Evolutionary conservation across 139 green algal species (phyloP).

Genomic region (Asterochloris erici): DNA sequence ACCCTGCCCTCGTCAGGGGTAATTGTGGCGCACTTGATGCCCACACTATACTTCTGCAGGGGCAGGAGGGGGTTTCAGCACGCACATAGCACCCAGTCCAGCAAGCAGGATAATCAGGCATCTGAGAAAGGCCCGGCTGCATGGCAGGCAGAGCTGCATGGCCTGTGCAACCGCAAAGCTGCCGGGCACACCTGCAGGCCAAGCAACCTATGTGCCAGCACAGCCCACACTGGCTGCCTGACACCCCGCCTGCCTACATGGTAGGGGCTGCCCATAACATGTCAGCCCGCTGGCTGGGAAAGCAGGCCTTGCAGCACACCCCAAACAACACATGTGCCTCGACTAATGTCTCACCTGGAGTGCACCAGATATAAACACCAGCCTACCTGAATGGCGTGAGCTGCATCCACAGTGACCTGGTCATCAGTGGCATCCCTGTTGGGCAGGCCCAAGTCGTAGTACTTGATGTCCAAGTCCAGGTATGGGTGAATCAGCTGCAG

Average conservation of each 20-base stretch:
- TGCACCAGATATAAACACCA: neutral
- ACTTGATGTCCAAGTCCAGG: constrained; percentile 90
- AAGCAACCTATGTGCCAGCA: too few relatives aligned
- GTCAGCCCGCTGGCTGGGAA: too few relatives aligned
- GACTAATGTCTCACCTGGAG: neutral
- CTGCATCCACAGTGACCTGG: constrained; percentile 83
- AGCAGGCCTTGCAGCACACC: too few relatives aligned
- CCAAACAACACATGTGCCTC: neutral
- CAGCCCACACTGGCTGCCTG: too few relatives aligned
- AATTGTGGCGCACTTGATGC: constrained; percentile 98
- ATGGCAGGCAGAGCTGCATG: too few relatives aligned
- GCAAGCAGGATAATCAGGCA: too few relatives aligned
- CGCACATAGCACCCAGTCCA: too few relatives aligned
- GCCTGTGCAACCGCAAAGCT: too few relatives aligned
- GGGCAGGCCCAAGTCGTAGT: constrained; percentile 89
- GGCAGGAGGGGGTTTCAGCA: neutral
- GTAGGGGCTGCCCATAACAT: too few relatives aligned
- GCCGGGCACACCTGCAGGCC: too few relatives aligned
- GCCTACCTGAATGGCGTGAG: constrained; percentile 71
- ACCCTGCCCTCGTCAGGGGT: constrained; percentile 94
- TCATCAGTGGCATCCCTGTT: constrained; percentile 81
- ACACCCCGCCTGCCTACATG: too few relatives aligned
- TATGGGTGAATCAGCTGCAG: constrained; percentile 90
- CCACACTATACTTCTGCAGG: constrained; percentile 77
- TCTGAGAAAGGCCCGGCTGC: too few relatives aligned